Base-by-base conservation (phyloP, 495 filamentous ascomycete species). In the Hypoxylon intermedium region DNA sequence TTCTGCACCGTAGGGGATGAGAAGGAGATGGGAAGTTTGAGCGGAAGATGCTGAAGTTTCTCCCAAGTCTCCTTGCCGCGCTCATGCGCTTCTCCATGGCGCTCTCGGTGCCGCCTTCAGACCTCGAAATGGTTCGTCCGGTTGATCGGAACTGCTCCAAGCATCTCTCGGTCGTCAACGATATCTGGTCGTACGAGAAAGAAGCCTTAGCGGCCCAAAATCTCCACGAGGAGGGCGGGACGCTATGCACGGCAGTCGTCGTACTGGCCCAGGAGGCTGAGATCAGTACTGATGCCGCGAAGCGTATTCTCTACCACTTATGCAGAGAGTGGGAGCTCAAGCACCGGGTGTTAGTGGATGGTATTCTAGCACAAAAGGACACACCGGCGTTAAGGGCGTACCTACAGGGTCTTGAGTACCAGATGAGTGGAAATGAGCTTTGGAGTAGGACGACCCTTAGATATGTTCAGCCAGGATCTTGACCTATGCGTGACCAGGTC, bases 381-480 rank as follows among this genome's bases (percentile, higher is more conserved):
- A 58, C 37, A 9, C 36, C 48, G 6, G 24, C 33, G 0, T 15
- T 68, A 16, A 49, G 46, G 5, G 43, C 28, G 0, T 80, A 77
- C 50, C 13, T 74, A 3, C 51, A 72, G 7, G 77, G 76, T 0
- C 38, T 80, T 6, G 68, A 75, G 53, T 70, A 65, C 31, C 71
- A 74, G 56, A 70, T 78, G 70, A 66, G 67, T 23, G 77, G 77
- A 0, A 79, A 79, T 49, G 77, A 79, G 63, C 34, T 61, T 11
- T 80, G 77, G 77, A 78, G 77, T 52, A 16, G 49, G 36, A 72
- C 67, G 11, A 58, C 46, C 2, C 18, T 20, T 3, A 34, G 44
- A 37, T 51, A 58, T 13, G 41, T 37, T 20, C 47, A 50, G 19
- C 30, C 26, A 9, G 9, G 5, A 30, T 30, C 26, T 30, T 30